Evolutionary conservation across 805 yeast species (phyloP), one percentile per base, ranked within the genome.

Genomic region (Kodamaea kakaduensis): DNA sequence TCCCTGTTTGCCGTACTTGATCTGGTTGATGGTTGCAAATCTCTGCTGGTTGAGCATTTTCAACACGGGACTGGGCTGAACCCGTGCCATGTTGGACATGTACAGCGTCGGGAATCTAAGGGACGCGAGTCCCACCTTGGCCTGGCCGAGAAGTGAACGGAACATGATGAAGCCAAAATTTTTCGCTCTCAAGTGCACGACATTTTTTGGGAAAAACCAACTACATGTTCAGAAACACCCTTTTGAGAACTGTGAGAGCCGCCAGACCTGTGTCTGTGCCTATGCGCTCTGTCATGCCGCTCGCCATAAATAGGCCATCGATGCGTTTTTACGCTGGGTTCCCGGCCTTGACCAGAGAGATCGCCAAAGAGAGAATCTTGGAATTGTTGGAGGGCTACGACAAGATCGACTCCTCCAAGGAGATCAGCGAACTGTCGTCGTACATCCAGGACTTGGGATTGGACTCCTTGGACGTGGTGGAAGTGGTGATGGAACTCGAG

Each of bases 1-100:
- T 3, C 56, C 77, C 31, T 61, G 71, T 40, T 62, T 75, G 8
- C 93, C 93, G 50, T 78, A 73, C 51, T 77, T 78, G 38, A 81
- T 73, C 59, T 85, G 95, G 56, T 85, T 84, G 43, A 85, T 66
- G 0, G 95, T 83, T 23, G 88, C 90, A 52, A 64, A 67, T 50
- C 77, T 62, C 42, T 64, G 69, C 45, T 71, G 78, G 29, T 26
- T 26, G 19, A 26, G 15, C 27, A 49, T 25, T 26, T 34, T 20
- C 17, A 34, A 26, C 9, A 25, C 22, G 7, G 27, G 17, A 32
- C 31, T 31, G 6, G 52, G 50, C n/a, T 42, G 37, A 19, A 46
- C 45, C 20, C 46, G 17, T 16, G 36, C 40, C 16, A 50, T 43
- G 7, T 54, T 43, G 15, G 37, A 10, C 34, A 40, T 22, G 24